Conservation (phyloP, 352 stramenopile genomes). For the Globisporangium paroecandrum region DNA sequence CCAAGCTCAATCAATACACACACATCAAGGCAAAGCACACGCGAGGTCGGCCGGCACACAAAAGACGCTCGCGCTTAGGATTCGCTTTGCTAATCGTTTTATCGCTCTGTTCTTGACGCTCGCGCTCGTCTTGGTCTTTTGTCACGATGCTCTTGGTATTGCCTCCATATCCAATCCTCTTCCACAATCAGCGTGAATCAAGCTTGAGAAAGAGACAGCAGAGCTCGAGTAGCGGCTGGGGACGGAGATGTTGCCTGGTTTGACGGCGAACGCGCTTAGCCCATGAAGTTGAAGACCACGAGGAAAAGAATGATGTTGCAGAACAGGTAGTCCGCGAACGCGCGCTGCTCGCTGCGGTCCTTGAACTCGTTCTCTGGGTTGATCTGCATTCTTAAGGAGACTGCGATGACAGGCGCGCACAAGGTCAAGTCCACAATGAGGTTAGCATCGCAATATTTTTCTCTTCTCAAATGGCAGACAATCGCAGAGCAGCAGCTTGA, state of each 20-base stretch:
- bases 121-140: not conserved
- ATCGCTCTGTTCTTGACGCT: not conserved
- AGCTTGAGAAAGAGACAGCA: not conserved
- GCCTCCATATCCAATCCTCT: not conserved
- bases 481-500: not conserved
- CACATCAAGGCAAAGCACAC: slow-evolving; percentile 1
- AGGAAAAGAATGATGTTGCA: slow-evolving; percentile 93
- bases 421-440: not conserved
- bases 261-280: slow-evolving; percentile 39
- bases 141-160: not conserved
- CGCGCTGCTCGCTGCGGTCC: slow-evolving; percentile 80
- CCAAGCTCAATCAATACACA: not conserved
- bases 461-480: not conserved
- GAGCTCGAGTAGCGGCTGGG: not conserved
- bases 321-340: slow-evolving; percentile 90
- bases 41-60: not conserved
- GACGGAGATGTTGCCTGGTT: not conserved
- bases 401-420: slow-evolving; percentile 22
- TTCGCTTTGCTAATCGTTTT: not conserved
- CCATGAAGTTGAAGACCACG: slow-evolving; percentile 93
- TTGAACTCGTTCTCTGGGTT: slow-evolving; percentile 83
- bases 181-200: not conserved
- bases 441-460: not conserved
- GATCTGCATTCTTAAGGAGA: slow-evolving; percentile 90
- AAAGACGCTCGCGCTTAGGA: not conserved